These are phyloP conservation scores for Exsudoporus floridanus DNA, from an alignment of 1,284 basidiomycete species.

Conservation along the genomic window DNA sequence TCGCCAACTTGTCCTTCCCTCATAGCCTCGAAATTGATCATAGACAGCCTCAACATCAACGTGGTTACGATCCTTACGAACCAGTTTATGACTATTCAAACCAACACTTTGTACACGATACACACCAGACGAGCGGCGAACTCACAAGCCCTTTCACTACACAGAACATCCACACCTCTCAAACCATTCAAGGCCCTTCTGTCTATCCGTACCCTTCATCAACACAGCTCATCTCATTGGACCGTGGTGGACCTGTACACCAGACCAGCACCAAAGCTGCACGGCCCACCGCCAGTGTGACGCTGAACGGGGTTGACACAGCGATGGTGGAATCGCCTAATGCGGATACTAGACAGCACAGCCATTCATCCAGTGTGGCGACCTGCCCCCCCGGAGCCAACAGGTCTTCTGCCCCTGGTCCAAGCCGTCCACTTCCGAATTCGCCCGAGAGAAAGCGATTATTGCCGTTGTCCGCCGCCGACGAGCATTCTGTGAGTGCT, in stretches of 20 bases:
- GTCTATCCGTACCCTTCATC: not conserved
- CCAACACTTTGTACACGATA: not conserved
- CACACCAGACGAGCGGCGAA: not conserved
- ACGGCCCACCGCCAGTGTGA: not conserved
- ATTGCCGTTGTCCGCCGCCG: constrained; percentile 10
- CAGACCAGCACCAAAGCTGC: not conserved
- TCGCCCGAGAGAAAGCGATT: constrained; percentile 26
- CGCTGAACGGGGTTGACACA: constrained; percentile 4
- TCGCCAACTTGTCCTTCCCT: not conserved
- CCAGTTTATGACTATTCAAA: not conserved
- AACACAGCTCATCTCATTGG: not conserved
- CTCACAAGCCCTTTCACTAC: not conserved
- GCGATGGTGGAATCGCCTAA: not conserved
- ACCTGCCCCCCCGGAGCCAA: constrained; percentile 3
- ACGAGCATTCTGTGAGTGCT: constrained; percentile 22
- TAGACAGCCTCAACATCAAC: not conserved
- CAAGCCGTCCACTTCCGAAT: constrained; percentile 13
- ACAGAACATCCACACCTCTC: not conserved
- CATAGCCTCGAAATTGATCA: not conserved
- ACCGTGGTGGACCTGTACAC: not conserved
- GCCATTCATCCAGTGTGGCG: constrained; percentile 24
- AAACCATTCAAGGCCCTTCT: not conserved
- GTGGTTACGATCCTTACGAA: not conserved
- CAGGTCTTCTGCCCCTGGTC: constrained; percentile 3
- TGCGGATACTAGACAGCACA: constrained; percentile 6